Percentiles rank a stretch among this genome's conserved stretches.
phyloP scores from a whole-genome alignment of 768 basidiomycete genomes.

The Rickenella mellea region DNA sequence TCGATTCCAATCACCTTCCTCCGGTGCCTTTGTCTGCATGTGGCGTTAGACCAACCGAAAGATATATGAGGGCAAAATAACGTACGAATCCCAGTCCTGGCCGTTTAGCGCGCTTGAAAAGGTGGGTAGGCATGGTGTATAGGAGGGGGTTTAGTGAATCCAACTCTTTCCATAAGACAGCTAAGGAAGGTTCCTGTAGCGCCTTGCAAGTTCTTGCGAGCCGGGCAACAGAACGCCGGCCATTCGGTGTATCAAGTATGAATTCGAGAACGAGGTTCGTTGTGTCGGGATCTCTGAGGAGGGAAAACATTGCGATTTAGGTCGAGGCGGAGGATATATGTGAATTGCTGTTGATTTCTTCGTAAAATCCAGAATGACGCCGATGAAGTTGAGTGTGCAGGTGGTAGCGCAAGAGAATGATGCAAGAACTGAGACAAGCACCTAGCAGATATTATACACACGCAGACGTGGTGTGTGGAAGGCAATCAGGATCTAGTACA shows the following conservation, averaged over 20 bases:
- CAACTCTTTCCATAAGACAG: conserved; percentile 68
- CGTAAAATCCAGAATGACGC: conserved; percentile 3
- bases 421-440: conserved; percentile 22
- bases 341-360: too few relatives aligned
- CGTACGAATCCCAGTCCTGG: conserved; percentile 74
- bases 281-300: conserved; percentile 57
- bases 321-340: not conserved
- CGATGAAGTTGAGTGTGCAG: conserved; percentile 1
- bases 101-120: conserved; percentile 61
- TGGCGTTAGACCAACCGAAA: conserved; percentile 6
- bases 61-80: conserved; percentile 6
- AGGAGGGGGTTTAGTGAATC: conserved; percentile 67
- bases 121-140: conserved; percentile 55
- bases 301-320: conserved; percentile 26
- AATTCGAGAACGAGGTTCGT: conserved; percentile 41
- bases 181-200: conserved; percentile 62
- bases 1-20: conserved; percentile 58
- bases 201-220: conserved; percentile 68
- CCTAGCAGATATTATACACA: too few relatives aligned
- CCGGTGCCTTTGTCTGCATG: conserved; percentile 47
- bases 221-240: conserved; percentile 58
- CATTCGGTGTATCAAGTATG: conserved; percentile 48
- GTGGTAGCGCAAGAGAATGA: conserved; percentile 22
- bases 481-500: too few relatives aligned
- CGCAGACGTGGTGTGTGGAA: too few relatives aligned